A percentile compares a stretch with the other conserved stretches of the same genome.
These are phyloP conservation scores for Pichia manshurica DNA, from an alignment of 805 yeast species.

Conservation along the genomic window DNA sequence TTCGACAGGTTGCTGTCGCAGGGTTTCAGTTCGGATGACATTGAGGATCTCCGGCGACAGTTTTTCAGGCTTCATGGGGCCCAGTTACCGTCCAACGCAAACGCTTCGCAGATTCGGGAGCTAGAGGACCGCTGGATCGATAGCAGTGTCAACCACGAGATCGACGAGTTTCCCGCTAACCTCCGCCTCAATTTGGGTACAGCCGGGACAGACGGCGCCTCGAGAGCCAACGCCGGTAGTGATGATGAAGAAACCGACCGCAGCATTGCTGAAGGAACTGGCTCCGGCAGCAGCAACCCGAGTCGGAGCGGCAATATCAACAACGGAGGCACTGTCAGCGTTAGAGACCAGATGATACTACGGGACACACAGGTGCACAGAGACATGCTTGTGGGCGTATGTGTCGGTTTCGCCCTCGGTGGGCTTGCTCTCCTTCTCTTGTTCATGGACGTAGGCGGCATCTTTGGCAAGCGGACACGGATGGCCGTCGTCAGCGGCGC, in stretches of 20 bases:
- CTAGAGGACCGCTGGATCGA: constrained; percentile 89
- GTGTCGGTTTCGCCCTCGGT: constrained; percentile 74
- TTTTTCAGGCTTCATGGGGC: constrained; percentile 64
- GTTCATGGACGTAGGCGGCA: constrained; percentile 46
- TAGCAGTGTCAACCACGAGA: constrained; percentile 55
- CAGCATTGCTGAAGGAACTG: constrained; percentile 4
- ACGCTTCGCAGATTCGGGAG: constrained; percentile 51
- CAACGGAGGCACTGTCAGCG: neutral
- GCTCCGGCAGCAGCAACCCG: constrained; percentile 3
- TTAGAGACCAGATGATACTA: constrained; percentile 1
- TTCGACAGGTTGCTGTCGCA: constrained; percentile 78
- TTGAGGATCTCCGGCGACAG: constrained; percentile 65
- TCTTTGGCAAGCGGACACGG: constrained; percentile 56
- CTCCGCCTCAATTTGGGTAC: constrained; percentile 6
- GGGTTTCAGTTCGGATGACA: constrained; percentile 78
- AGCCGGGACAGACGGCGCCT: constrained; percentile 3
- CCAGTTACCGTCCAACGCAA: constrained; percentile 32
- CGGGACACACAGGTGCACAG: constrained; percentile 40
- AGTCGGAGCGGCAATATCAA: neutral
- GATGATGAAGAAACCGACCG: constrained; percentile 8
- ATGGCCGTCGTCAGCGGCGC: constrained; percentile 72
- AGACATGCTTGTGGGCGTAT: constrained; percentile 63
- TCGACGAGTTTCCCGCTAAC: constrained; percentile 40
- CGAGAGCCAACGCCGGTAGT: constrained; percentile 2
- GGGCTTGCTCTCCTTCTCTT: constrained; percentile 59